Base-by-base conservation (phyloP, 2,329 filamentous ascomycete species). In the Whalleya microplaca region DNA sequence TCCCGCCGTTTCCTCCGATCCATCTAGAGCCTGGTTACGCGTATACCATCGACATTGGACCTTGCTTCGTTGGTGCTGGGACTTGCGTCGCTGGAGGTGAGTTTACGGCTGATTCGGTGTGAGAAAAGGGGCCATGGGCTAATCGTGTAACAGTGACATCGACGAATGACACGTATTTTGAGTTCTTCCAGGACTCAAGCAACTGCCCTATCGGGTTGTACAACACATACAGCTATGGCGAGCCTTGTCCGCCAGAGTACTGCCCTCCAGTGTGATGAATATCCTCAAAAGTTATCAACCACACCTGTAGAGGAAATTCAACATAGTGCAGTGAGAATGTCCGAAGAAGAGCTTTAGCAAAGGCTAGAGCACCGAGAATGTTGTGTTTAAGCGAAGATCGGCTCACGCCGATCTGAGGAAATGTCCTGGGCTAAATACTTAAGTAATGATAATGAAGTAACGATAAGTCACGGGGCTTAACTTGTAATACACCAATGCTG, bases 1-100 rank as follows among this genome's bases (percentile, higher is more conserved):
- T 65, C 53, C 67, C 69, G 5, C 48, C 66, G 0, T 71, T 70
- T 45, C 67, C 69, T 9, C 64, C 71, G 0, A 63, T 72, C 2
- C 67, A 72, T 20, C 68, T 73, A 67, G 69, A 72, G 51, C 69
- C 71, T 1, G 71, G 71, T 2, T 66, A 65, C 40, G 70, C 67
- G 0, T 73, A 73, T 41, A 68, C 63, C 1, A 61, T 73, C n/a
- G 67, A 71, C 12, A 61, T 70, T 8, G 71, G 71, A 3, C 69
- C 71, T 1, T 73, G 71, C 53, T 65, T 47, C 3, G 55, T 69
- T 21, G 42, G 55, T 10, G 68, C 69, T 10, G 70, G 70, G 6
- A 64, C 52, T 1, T 72, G 70, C 45, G 66, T 69, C n/a, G 63
- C 69, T 45, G 70, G 71, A 32, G 48, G 69, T 71, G 40, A 66